Conservation (phyloP, 495 filamentous ascomycete genomes). For the Penicillium alfredii region DNA sequence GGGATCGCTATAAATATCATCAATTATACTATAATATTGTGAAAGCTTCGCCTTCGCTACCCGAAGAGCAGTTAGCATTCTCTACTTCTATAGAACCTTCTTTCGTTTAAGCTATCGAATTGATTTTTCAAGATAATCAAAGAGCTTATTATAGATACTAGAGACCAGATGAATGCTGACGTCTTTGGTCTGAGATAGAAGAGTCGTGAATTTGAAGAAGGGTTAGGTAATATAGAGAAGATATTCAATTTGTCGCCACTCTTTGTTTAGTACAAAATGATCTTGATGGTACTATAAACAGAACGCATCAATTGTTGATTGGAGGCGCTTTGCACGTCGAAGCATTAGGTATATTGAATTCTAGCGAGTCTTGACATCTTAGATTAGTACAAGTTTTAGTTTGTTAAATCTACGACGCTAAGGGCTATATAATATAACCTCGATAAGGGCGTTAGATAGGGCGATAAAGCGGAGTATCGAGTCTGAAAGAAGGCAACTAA, state of each 20-base stretch:
- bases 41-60: conserved; percentile 10
- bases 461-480: too few relatives aligned
- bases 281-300: too few relatives aligned
- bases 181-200: conserved; percentile 8
- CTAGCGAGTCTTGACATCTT: too few relatives aligned
- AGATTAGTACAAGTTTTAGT: conserved; percentile 5
- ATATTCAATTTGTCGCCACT: conserved; percentile 12
- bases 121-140: conserved; percentile 3
- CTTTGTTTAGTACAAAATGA: too few relatives aligned
- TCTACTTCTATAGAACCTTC: conserved; percentile 8
- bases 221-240: conserved; percentile 6
- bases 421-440: too few relatives aligned
- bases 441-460: too few relatives aligned
- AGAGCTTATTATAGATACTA: conserved; percentile 5
- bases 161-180: conserved; percentile 10
- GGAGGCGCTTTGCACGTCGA: conserved; percentile 1
- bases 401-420: too few relatives aligned
- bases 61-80: conserved; percentile 7
- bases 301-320: conserved; percentile 3
- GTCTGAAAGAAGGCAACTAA: too few relatives aligned
- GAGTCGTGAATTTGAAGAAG: conserved; percentile 10
- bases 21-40: conserved; percentile 8
- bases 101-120: too few relatives aligned
- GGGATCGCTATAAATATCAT: conserved; percentile 7
- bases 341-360: conserved; percentile 8